These are phyloP conservation scores for Phytophthora hibernalis DNA, from an alignment of 352 stramenopile species.

Conservation along the genomic window DNA sequence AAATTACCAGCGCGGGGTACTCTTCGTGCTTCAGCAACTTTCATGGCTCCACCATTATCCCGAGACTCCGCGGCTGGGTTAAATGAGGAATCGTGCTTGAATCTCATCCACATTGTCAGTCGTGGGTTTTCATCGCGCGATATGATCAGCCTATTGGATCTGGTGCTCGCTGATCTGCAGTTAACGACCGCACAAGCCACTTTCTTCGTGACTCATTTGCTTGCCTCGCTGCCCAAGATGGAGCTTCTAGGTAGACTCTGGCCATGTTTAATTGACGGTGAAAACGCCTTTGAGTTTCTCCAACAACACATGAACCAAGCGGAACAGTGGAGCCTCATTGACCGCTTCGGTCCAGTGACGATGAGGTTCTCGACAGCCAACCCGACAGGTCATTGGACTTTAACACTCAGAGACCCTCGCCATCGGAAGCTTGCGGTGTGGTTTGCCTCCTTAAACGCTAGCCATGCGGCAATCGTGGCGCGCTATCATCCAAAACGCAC, in stretches of 20 bases:
- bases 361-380: conserved; percentile 73
- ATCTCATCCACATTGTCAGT: conserved; percentile 57
- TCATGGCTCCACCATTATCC: conserved; percentile 49
- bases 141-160: conserved; percentile 51
- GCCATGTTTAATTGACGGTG: conserved; percentile 64
- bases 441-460: conserved; percentile 70
- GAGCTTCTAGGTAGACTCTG: conserved; percentile 66
- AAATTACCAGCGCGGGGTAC: conserved; percentile 45
- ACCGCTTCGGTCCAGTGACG: conserved; percentile 47
- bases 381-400: conserved; percentile 63
- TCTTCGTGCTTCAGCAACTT: conserved; percentile 49
- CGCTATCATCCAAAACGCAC: conserved; percentile 57
- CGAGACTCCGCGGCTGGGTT: conserved; percentile 28
- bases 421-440: conserved; percentile 73
- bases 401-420: conserved; percentile 57
- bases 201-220: conserved; percentile 52
- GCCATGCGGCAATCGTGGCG: conserved; percentile 33
- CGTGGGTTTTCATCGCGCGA: conserved; percentile 62
- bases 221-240: conserved; percentile 47
- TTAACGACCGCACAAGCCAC: conserved; percentile 48
- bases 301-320: conserved; percentile 44
- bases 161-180: conserved; percentile 61
- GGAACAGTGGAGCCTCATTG: conserved; percentile 67
- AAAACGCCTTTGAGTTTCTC: conserved; percentile 56
- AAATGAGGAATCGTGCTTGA: conserved; percentile 40